Percentiles rank a stretch among this genome's conserved stretches.
Evolutionary conservation across 495 filamentous ascomycete species (phyloP).

Genomic region (Filosporella fistucella): DNA sequence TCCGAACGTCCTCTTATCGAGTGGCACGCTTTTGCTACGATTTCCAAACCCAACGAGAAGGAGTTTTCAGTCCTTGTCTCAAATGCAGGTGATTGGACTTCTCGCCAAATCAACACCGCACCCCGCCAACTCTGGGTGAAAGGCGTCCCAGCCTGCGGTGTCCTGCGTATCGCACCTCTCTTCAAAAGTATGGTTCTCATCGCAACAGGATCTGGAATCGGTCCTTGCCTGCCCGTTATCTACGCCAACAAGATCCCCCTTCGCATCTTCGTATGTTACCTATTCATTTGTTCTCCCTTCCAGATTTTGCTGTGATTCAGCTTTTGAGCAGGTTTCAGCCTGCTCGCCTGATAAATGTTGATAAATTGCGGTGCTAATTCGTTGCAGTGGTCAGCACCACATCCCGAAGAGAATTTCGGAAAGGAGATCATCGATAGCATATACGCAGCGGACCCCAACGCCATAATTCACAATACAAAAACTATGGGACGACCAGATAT

Average conservation of each 20-base stretch:
- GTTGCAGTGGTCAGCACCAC: conserved; percentile 42
- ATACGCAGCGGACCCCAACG: conserved; percentile 30
- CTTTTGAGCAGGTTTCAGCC: no score
- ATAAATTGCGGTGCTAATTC: no score
- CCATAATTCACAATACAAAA: conserved; percentile 37
- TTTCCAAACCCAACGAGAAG: conserved; percentile 45
- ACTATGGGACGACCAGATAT: conserved; percentile 35
- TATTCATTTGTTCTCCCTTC: no score
- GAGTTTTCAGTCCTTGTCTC: conserved; percentile 73
- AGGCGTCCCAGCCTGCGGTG: conserved; percentile 54
- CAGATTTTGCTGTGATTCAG: no score
- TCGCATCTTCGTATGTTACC: no score
- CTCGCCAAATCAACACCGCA: conserved; percentile 53
- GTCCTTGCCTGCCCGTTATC: conserved; percentile 47
- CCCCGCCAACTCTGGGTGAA: conserved; percentile 52
- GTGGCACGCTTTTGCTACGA: conserved; percentile 81
- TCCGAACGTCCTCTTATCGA: conserved; percentile 59
- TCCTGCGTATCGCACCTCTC: conserved; percentile 64
- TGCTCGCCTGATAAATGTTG: no score
- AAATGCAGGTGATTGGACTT: conserved; percentile 81
- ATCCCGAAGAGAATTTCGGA: conserved; percentile 38
- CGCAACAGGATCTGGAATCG: conserved; percentile 79
- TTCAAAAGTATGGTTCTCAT: conserved; percentile 68
- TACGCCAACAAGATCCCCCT: conserved; percentile 26
- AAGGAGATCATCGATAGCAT: conserved; percentile 36